phyloP scores from a whole-genome alignment of 495 filamentous ascomycete species.

The Lasiosphaeriaceae sp. region DNA sequence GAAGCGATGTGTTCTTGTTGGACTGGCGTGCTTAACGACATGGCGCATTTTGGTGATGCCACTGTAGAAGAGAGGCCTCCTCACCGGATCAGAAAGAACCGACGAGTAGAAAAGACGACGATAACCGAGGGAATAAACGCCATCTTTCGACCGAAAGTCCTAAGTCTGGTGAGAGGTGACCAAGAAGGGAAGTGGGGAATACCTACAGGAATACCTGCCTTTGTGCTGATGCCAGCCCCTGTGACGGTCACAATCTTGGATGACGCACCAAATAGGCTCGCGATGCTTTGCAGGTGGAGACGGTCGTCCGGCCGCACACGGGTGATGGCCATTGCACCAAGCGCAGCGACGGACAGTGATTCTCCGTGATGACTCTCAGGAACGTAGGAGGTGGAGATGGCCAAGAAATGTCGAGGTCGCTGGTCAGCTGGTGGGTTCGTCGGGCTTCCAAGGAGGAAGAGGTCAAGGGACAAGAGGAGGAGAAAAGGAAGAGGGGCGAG shows the following conservation, averaged over 20 bases:
- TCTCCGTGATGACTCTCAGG: background rate
- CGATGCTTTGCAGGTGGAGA: constrained; percentile 9
- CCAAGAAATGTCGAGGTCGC: constrained; percentile 2
- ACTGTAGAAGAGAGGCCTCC: constrained; percentile 12
- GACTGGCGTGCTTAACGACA: constrained; percentile 2
- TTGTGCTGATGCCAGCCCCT: constrained; percentile 16
- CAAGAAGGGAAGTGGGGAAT: constrained; percentile 2
- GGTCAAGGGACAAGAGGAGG: background rate
- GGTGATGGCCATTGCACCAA: background rate
- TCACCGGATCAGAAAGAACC: constrained; percentile 7
- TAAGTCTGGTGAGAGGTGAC: constrained; percentile 7
- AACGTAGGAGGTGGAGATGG: background rate
- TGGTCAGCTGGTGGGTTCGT: constrained; percentile 1
- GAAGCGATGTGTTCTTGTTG: constrained; percentile 9
- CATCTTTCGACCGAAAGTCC: constrained; percentile 9
- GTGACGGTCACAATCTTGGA: constrained; percentile 15
- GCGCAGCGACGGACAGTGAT: background rate
- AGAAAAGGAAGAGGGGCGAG: constrained; percentile 3
- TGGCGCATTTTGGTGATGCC: constrained; percentile 13
- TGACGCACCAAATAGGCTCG: constrained; percentile 6
- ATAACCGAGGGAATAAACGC: constrained; percentile 9
- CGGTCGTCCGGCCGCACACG: constrained; percentile 3
- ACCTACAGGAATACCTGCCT: constrained; percentile 14
- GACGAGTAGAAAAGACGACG: constrained; percentile 10
- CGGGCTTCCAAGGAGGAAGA: constrained; percentile 3